These are phyloP conservation scores for Termitomyces sp. DNA, from an alignment of 768 basidiomycete genomes.

Conservation along the genomic window DNA sequence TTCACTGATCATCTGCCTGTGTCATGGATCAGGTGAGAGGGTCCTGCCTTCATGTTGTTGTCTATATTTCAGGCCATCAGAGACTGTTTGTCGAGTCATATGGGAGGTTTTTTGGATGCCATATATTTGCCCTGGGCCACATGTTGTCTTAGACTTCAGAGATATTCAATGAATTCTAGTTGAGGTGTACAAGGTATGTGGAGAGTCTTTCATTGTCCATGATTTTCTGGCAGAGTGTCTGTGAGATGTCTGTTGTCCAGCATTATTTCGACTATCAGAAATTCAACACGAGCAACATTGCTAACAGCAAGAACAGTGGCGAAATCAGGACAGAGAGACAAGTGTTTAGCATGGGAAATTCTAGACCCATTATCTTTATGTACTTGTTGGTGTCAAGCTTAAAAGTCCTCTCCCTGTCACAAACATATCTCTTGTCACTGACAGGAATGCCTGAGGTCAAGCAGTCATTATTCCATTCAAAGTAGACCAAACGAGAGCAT, in stretches of 20 bases:
- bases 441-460: background rate
- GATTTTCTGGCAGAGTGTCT: constrained; percentile 49
- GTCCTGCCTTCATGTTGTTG: no score
- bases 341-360: constrained; percentile 2
- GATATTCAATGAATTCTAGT: constrained; percentile 72
- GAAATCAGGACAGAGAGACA: constrained; percentile 19
- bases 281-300: constrained; percentile 77
- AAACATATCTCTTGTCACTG: background rate
- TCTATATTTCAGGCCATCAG: no score
- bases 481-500: background rate
- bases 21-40: no score
- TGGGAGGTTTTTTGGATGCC: no score
- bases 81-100: no score
- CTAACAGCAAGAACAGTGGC: constrained; percentile 38
- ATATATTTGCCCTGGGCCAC: no score
- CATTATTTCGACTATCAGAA: constrained; percentile 69
- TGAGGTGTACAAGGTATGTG: constrained; percentile 75
- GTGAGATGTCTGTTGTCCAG: constrained; percentile 68
- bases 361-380: background rate
- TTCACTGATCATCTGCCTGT: no score
- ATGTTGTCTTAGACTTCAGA: no score
- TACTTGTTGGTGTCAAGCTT: background rate
- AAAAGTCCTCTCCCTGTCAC: background rate
- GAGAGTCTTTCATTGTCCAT: background rate
- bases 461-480: background rate